Percentiles rank a stretch among this genome's conserved stretches.
Evolutionary conservation across 768 basidiomycete species (phyloP).

Genomic region (Suillus lakei): DNA sequence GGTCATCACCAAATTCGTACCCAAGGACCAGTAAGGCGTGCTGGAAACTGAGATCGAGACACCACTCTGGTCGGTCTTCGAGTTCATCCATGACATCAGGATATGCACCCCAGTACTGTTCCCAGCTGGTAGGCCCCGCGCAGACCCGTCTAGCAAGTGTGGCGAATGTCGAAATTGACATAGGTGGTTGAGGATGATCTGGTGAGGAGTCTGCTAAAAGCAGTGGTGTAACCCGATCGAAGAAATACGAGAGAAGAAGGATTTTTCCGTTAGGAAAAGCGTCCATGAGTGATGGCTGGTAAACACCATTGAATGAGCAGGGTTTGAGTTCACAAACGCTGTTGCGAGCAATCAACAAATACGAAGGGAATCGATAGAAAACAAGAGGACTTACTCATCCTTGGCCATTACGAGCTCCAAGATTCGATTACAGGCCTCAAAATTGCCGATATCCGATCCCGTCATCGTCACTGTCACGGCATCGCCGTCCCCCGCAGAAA

Average conservation of each 20-base stretch:
- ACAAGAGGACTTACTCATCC: constrained; percentile 70
- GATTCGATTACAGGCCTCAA: constrained; percentile 83
- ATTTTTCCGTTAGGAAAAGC: constrained; percentile 87
- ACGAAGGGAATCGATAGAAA: constrained; percentile 1
- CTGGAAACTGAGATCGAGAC: constrained; percentile 96
- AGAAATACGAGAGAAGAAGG: constrained; percentile 96
- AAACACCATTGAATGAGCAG: constrained; percentile 96
- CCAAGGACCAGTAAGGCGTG: constrained; percentile 84
- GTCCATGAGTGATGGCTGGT: constrained; percentile 91
- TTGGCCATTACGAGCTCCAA: constrained; percentile 93
- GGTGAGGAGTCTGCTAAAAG: constrained; percentile 40
- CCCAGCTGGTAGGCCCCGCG: constrained; percentile 66
- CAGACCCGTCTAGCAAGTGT: constrained; percentile 76
- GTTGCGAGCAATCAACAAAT: not conserved
- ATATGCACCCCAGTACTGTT: constrained; percentile 48
- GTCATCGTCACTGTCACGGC: constrained; percentile 77
- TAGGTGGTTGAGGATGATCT: constrained; percentile 26
- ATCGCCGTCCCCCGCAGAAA: constrained; percentile 52
- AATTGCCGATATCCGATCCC: constrained; percentile 81
- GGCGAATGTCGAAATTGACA: constrained; percentile 64
- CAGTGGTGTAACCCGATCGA: constrained; percentile 89
- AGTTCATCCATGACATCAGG: constrained; percentile 67
- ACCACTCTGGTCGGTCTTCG: constrained; percentile 87
- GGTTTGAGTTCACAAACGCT: constrained; percentile 91
- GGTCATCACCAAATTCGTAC: constrained; percentile 80